phyloP scores from a whole-genome alignment of 163 green algal species.

The Scenedesmus sp. region DNA sequence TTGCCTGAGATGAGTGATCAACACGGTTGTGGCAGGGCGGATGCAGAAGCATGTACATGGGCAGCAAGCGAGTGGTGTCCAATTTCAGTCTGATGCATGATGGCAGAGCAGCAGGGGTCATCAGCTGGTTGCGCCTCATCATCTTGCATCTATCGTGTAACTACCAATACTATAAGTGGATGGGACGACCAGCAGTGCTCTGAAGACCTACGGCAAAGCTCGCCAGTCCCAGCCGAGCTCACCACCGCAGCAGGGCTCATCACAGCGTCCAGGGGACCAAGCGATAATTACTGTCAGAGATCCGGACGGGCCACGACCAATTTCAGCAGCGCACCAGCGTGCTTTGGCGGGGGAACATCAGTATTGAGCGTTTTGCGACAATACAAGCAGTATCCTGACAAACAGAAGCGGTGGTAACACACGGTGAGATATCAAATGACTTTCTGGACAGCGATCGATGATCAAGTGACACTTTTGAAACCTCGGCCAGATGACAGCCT shows the following conservation, averaged over 20 bases:
- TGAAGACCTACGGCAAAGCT: background rate
- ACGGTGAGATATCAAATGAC: background rate
- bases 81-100: background rate
- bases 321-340: background rate
- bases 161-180: too few species aligned
- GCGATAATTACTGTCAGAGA: background rate
- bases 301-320: background rate
- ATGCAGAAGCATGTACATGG: background rate
- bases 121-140: background rate
- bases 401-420: background rate
- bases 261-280: background rate
- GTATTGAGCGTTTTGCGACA: background rate
- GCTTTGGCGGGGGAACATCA: background rate
- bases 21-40: background rate
- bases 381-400: background rate
- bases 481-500: background rate
- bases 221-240: background rate
- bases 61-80: background rate
- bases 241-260: conserved; percentile 13
- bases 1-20: background rate
- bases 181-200: background rate
- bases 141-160: background rate
- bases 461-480: background rate
- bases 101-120: background rate
- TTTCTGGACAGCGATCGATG: background rate